A percentile compares a stretch with the other conserved stretches of the same genome.
These are phyloP conservation scores for Paramyrothecium roridum DNA, from an alignment of 2,329 filamentous ascomycete species.

Conservation along the genomic window DNA sequence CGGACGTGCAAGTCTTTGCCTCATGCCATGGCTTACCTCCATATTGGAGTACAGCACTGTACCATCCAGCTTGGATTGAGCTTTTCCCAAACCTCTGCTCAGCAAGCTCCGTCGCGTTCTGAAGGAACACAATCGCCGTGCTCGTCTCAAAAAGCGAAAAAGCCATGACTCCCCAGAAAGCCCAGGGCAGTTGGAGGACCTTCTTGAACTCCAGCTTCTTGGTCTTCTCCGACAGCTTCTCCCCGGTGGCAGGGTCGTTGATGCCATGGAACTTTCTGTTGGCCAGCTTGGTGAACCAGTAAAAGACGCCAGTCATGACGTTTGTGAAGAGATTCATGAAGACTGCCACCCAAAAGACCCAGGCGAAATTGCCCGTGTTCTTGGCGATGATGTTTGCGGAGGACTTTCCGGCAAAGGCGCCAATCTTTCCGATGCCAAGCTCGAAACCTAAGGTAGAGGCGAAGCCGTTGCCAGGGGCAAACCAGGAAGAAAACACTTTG, in stretches of 20 bases:
- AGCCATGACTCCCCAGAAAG: slow-evolving; percentile 45
- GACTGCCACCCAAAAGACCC: slow-evolving; percentile 56
- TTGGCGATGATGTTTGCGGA: slow-evolving; percentile 56
- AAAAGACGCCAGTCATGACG: slow-evolving; percentile 45
- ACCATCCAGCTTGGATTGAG: slow-evolving; percentile 51
- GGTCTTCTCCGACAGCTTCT: slow-evolving; percentile 53
- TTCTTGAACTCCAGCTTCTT: slow-evolving; percentile 51
- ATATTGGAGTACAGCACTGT: slow-evolving; percentile 46
- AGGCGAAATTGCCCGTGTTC: slow-evolving; percentile 54
- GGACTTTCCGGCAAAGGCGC: slow-evolving; percentile 54
- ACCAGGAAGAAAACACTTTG: slow-evolving; percentile 61
- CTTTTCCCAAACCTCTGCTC: slow-evolving; percentile 50
- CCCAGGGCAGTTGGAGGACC: slow-evolving; percentile 52
- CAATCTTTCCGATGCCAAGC: slow-evolving; percentile 55
- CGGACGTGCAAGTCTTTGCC: not conserved
- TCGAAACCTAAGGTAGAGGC: slow-evolving; percentile 57
- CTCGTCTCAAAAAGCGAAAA: slow-evolving; percentile 54
- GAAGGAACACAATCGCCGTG: slow-evolving; percentile 44
- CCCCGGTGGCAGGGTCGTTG: slow-evolving; percentile 51
- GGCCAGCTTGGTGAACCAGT: slow-evolving; percentile 48
- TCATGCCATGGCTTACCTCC: not conserved
- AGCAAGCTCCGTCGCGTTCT: slow-evolving; percentile 54
- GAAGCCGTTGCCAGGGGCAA: slow-evolving; percentile 55
- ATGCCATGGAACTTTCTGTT: slow-evolving; percentile 39
- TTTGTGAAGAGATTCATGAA: slow-evolving; percentile 64